phyloP scores from a whole-genome alignment of 805 yeast genomes.

The Saccharomycopsis fodiens region DNA sequence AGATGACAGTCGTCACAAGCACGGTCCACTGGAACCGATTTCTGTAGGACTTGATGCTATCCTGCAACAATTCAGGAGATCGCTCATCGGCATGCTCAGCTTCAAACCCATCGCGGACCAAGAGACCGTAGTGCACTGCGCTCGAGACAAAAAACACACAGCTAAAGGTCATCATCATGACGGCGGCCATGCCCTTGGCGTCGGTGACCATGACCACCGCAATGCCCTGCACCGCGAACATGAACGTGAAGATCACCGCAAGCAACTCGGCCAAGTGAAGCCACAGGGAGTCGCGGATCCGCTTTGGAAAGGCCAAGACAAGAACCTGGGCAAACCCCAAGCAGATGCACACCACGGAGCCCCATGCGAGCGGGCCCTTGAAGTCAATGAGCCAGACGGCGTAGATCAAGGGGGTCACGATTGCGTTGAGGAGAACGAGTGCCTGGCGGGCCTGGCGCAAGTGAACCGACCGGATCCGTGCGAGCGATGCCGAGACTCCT shows the following conservation, averaged over 20 bases:
- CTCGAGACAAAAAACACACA: neutral
- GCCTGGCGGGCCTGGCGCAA: neutral
- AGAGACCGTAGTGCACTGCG: neutral
- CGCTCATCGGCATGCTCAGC: too few relatives aligned
- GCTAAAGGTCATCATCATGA: neutral
- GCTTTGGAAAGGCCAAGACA: neutral
- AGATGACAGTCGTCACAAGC: neutral
- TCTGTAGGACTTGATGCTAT: neutral
- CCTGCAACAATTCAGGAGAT: too few relatives aligned
- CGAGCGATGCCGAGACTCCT: neutral
- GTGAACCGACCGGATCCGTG: neutral
- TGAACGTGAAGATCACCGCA: neutral
- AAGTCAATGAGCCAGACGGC: neutral
- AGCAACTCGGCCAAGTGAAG: neutral
- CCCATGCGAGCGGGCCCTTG: neutral
- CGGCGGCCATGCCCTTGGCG: neutral
- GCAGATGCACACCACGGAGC: neutral
- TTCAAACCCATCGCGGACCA: constrained; percentile 1
- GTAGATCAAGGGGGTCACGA: neutral
- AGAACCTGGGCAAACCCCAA: neutral
- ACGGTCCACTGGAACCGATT: neutral
- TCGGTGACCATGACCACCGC: neutral
- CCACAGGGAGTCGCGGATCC: neutral
- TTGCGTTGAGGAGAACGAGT: neutral
- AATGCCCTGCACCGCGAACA: constrained; percentile 1